These are phyloP conservation scores for Cryphonectria carpinicola DNA, from an alignment of 2,329 filamentous ascomycete genomes.

Conservation along the genomic window DNA sequence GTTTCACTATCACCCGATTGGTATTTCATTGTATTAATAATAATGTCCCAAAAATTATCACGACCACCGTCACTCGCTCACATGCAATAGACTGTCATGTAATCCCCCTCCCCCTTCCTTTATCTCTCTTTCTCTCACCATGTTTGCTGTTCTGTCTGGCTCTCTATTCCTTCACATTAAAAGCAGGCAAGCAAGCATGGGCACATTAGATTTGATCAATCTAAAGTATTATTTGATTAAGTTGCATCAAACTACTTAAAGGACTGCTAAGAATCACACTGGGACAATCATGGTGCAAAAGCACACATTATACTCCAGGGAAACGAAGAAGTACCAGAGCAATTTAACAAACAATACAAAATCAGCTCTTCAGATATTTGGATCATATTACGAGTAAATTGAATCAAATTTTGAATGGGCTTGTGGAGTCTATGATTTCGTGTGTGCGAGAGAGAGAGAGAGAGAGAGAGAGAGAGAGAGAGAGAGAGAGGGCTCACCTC, in stretches of 20 bases:
- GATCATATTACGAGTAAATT: neutral
- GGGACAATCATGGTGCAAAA: neutral
- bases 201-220: neutral
- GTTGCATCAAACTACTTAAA: neutral
- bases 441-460: too few species aligned
- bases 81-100: too few species aligned
- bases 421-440: neutral
- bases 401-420: neutral
- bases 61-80: too few species aligned
- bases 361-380: neutral
- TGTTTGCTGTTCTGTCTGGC: too few species aligned
- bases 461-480: too few species aligned
- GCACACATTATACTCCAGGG: constrained; percentile 9
- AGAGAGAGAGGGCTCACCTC: constrained; percentile 8
- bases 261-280: neutral
- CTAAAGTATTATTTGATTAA: neutral
- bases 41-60: neutral
- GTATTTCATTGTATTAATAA: neutral
- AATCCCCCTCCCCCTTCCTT: too few species aligned
- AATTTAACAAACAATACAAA: neutral
- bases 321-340: neutral
- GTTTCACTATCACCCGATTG: neutral
- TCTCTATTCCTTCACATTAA: too few species aligned
- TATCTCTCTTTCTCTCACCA: too few species aligned
- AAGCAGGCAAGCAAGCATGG: neutral